These are phyloP conservation scores for Escallonia herrerae DNA, from an alignment of 129 eudicot genomes.

Conservation along the genomic window DNA sequence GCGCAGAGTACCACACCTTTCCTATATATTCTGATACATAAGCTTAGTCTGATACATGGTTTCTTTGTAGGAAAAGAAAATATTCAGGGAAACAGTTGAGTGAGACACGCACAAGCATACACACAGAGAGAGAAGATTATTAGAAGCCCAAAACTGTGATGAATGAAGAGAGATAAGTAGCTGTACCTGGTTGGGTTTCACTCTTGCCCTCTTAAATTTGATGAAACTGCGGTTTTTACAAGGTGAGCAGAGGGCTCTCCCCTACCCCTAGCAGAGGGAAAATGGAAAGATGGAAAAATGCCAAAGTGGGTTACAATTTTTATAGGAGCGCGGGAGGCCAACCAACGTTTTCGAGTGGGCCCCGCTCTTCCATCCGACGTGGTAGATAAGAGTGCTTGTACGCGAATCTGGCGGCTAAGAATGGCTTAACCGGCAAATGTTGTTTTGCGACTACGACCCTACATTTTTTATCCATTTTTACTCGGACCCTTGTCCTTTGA, in stretches of 20 bases:
- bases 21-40: no score
- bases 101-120: neutral
- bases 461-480: no score
- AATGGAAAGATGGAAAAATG: slow-evolving; percentile 18
- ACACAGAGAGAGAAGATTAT: neutral
- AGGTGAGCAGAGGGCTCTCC: neutral
- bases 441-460: no score
- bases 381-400: slow-evolving; percentile 37
- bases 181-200: slow-evolving; percentile 4
- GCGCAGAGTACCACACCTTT: no score
- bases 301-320: slow-evolving; percentile 32
- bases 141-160: no score
- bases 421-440: neutral
- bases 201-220: no score
- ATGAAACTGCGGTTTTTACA: neutral
- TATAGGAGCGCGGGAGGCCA: slow-evolving; percentile 74
- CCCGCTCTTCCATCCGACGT: slow-evolving; percentile 30
- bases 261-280: neutral
- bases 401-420: slow-evolving; percentile 23
- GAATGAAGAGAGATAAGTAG: neutral
- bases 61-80: neutral
- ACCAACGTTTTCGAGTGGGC: slow-evolving; percentile 30
- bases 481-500: no score
- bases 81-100: neutral
- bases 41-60: neutral